These are phyloP conservation scores for Aspergillus pseudotamarii DNA, from an alignment of 2,329 filamentous ascomycete species.

Conservation along the genomic window DNA sequence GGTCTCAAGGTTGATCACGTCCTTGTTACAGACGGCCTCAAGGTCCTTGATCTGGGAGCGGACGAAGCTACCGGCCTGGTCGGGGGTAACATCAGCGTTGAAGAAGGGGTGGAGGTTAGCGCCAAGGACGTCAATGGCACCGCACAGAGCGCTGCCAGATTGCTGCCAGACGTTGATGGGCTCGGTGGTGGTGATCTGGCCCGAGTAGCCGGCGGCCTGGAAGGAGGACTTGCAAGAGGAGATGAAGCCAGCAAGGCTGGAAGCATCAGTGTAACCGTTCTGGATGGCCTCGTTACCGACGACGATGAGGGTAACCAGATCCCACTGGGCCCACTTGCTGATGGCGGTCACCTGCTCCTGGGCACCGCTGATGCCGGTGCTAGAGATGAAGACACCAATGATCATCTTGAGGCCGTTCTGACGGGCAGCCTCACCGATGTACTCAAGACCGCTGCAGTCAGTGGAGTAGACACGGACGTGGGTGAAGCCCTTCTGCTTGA, in stretches of 20 bases:
- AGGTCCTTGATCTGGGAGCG: slow-evolving; percentile 72
- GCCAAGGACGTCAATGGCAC: slow-evolving; percentile 74
- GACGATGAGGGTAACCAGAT: slow-evolving; percentile 75
- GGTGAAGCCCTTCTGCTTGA: slow-evolving; percentile 68
- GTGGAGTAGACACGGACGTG: slow-evolving; percentile 84
- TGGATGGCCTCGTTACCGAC: slow-evolving; percentile 91
- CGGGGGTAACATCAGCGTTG: slow-evolving; percentile 68
- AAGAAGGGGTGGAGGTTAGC: slow-evolving; percentile 95
- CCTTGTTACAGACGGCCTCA: slow-evolving; percentile 70
- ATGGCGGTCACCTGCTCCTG: slow-evolving; percentile 75
- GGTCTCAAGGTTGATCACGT: slow-evolving; percentile 81
- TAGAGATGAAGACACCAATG: slow-evolving; percentile 82
- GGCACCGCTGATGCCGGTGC: slow-evolving; percentile 62
- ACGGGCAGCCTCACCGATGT: slow-evolving; percentile 70
- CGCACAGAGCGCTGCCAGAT: slow-evolving; percentile 65
- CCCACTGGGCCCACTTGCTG: slow-evolving; percentile 72
- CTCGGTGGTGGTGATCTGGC: slow-evolving; percentile 82
- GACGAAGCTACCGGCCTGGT: slow-evolving; percentile 75
- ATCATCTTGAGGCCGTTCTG: slow-evolving; percentile 75
- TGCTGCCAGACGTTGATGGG: slow-evolving; percentile 75
- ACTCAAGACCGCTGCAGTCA: slow-evolving; percentile 80
- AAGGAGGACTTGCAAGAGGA: slow-evolving; percentile 65
- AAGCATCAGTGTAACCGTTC: slow-evolving; percentile 67
- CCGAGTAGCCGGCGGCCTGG: slow-evolving; percentile 67
- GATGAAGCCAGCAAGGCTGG: slow-evolving; percentile 72